These are phyloP conservation scores for Sporothrix curviconia DNA, from an alignment of 2,329 filamentous ascomycete genomes.

Conservation along the genomic window DNA sequence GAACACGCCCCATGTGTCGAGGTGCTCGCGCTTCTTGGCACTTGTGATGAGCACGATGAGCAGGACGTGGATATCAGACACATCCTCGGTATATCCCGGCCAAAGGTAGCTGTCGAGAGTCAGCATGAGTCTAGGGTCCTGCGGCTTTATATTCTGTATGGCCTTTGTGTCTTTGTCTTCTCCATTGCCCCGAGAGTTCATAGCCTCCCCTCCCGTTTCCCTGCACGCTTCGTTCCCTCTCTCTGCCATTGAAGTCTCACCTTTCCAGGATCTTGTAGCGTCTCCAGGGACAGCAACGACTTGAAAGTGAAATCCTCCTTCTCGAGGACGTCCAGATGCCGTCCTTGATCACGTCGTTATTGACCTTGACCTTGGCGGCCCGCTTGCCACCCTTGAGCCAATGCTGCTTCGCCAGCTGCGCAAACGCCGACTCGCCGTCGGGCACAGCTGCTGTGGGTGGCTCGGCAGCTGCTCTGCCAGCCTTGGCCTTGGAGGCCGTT, in stretches of 20 bases:
- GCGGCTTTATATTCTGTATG: not conserved
- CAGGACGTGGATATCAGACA: conserved; percentile 86
- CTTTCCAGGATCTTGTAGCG: conserved; percentile 83
- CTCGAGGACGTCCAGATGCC: conserved; percentile 83
- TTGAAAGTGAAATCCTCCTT: conserved; percentile 70
- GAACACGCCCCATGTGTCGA: conserved; percentile 85
- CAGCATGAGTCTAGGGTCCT: not conserved
- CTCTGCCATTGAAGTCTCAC: conserved; percentile 36
- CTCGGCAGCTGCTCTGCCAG: conserved; percentile 34
- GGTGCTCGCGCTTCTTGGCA: conserved; percentile 78
- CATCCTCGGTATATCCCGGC: conserved; percentile 83
- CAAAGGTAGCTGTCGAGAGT: conserved; percentile 68
- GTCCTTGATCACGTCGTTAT: conserved; percentile 78
- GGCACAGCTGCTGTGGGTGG: conserved; percentile 62
- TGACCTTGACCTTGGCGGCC: conserved; percentile 61
- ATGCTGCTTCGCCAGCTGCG: conserved; percentile 71
- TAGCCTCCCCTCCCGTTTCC: not conserved
- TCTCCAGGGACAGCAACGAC: conserved; percentile 77
- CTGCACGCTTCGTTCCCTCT: not conserved
- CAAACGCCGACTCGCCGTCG: conserved; percentile 65
- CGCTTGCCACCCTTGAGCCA: conserved; percentile 68
- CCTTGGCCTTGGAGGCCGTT: conserved; percentile 37
- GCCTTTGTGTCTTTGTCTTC: not conserved
- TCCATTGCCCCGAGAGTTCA: too few species aligned
- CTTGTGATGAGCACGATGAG: conserved; percentile 80